Conservation (phyloP, 2,329 filamentous ascomycete genomes). For the Xylaria sp. region DNA sequence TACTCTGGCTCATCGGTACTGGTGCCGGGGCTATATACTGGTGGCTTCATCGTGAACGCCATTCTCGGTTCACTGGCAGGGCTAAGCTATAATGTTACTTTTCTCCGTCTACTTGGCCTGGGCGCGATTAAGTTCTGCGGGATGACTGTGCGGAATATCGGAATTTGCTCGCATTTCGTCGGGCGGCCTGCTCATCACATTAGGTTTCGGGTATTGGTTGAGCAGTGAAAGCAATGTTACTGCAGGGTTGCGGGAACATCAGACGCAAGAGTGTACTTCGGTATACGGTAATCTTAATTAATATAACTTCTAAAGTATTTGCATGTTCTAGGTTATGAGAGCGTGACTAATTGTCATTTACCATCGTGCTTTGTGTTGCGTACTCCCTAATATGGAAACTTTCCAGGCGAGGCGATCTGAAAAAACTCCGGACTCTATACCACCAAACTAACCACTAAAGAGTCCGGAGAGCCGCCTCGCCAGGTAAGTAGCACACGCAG, state of each 20-base stretch:
- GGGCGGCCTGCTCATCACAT: neutral
- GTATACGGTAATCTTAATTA: slow-evolving; percentile 24
- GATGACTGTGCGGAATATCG: neutral
- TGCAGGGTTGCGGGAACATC: neutral
- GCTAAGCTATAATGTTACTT: slow-evolving; percentile 57
- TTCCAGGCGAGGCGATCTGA: too few species aligned
- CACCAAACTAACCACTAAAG: too few species aligned
- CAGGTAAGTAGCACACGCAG: too few species aligned
- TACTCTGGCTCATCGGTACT: slow-evolving; percentile 79
- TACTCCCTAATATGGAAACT: too few species aligned
- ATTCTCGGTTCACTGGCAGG: slow-evolving; percentile 68
- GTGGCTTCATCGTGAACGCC: slow-evolving; percentile 64
- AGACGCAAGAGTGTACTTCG: neutral
- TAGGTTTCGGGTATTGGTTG: neutral
- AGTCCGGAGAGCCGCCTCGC: too few species aligned
- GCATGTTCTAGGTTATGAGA: neutral
- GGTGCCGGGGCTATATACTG: slow-evolving; percentile 68
- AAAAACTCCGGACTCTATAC: too few species aligned
- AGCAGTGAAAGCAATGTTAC: slow-evolving; percentile 13
- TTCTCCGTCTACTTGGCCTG: slow-evolving; percentile 39
- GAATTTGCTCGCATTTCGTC: neutral
- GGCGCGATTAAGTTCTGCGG: slow-evolving; percentile 25
- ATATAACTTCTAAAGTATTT: slow-evolving; percentile 2
- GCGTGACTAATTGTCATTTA: neutral
- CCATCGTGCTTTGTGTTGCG: neutral